A percentile compares a stretch with the other conserved stretches of the same genome.
Evolutionary conservation across 2,329 filamentous ascomycete species (phyloP).

Genomic region (Stachybotrys chlorohalonatus): DNA sequence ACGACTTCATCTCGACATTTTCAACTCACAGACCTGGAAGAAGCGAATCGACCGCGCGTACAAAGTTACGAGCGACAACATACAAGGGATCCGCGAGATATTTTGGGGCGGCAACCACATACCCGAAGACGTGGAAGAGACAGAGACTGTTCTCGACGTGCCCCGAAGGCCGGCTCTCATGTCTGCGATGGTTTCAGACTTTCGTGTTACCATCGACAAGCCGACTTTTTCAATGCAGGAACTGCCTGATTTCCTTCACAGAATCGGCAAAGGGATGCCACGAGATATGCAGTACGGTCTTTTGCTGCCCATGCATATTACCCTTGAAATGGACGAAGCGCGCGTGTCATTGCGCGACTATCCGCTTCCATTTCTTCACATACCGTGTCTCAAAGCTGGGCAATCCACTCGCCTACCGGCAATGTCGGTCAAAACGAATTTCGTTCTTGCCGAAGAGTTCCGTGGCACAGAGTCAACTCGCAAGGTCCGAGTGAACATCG

Average conservation of each 20-base stretch:
- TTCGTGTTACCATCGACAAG: conserved; percentile 81
- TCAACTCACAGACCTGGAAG: conserved; percentile 90
- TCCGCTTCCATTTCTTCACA: conserved; percentile 82
- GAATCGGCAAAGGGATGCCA: conserved; percentile 95
- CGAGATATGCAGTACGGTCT: conserved; percentile 83
- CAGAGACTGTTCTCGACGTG: conserved; percentile 77
- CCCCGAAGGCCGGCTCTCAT: conserved; percentile 79
- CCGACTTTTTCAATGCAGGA: conserved; percentile 81
- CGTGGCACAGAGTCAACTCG: conserved; percentile 71
- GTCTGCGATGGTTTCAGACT: conserved; percentile 70
- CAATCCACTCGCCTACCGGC: conserved; percentile 76
- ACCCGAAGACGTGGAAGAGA: conserved; percentile 72
- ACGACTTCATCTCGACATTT: conserved; percentile 60
- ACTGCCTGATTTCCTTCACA: conserved; percentile 74
- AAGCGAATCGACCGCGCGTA: conserved; percentile 75
- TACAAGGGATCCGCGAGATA: conserved; percentile 66
- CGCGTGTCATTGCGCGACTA: conserved; percentile 86
- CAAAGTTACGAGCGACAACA: conserved; percentile 58
- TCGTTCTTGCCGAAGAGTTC: conserved; percentile 93
- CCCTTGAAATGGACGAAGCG: conserved; percentile 84
- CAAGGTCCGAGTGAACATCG: conserved; percentile 72
- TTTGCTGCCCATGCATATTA: conserved; percentile 80
- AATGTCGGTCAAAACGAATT: conserved; percentile 77
- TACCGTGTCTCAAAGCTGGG: conserved; percentile 69
- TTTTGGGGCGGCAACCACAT: conserved; percentile 79